Base-by-base conservation (phyloP, 768 basidiomycete species). In the Candolleomyces efflorescens region DNA sequence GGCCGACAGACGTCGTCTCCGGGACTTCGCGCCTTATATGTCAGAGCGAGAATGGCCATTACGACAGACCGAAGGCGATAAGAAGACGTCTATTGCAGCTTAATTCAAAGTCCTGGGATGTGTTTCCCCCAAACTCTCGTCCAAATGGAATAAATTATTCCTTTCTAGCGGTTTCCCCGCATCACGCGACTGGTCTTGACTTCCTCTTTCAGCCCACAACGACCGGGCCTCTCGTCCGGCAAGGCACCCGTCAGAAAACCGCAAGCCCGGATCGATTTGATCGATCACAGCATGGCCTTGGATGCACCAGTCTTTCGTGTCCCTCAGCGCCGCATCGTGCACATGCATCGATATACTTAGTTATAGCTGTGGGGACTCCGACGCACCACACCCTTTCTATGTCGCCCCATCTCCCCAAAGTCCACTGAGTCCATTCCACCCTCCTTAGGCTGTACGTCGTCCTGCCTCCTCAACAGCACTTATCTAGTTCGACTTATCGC, bases 281-380 rank as follows among this genome's bases (percentile, higher is more conserved):
- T 58, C 57, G 57, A 58, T 58, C 57, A 46, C 57, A 58, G 52
- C 51, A 53, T 57, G 36, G 56, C 18, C 23, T 24, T 53, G 57
- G 24, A 58, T 24, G 57, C 50, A 58, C 51, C 52, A 49, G 46
- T n/a, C 41, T 24, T 43, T 39, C 57, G 57, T 57, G 56, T 51
- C 56, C 56, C 27, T 32, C 23, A 57, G 39, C 56, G 56, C 56
- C 56, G 56, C 56, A 58, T 41, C 56, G 41, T 43, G 41, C 32
- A 43, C 18, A 53, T 58, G 56, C 37, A 58, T 54, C 58, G 52
- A 59, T 59, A 54, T 56, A 52, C 32, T 36, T 45, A 43, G 44
- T 2, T 36, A 47, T 53, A 53, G 26, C 27, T 27, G 17, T 17
- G 41, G 47, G 47, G 50, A 18, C 22, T 27, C 46, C 15, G 18